These are phyloP conservation scores for Martensiomyces pterosporus DNA, from an alignment of 192 early-diverging fungal genomes.

Conservation along the genomic window DNA sequence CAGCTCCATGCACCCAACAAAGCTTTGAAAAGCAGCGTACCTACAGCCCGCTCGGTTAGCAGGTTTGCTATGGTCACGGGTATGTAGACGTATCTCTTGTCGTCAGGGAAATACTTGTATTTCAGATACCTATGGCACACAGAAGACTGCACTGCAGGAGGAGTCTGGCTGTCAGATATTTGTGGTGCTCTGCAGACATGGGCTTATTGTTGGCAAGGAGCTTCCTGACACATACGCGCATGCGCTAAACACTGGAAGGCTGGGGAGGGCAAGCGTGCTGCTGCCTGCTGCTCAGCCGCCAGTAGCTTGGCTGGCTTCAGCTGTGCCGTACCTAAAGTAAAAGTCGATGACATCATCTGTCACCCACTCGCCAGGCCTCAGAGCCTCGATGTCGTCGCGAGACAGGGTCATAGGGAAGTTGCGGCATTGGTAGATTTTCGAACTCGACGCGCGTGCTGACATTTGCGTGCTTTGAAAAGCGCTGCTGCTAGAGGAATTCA, in stretches of 20 bases:
- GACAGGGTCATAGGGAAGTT: constrained; percentile 40
- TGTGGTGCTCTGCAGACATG: background rate
- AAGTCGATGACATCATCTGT: constrained; percentile 49
- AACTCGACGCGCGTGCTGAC: too few relatives aligned
- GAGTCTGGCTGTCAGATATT: background rate
- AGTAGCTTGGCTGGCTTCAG: too few relatives aligned
- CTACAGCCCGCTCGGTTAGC: constrained; percentile 30
- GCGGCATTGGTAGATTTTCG: constrained; percentile 9
- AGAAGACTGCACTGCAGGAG: background rate
- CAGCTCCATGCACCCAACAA: too few relatives aligned
- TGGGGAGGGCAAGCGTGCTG: too few relatives aligned
- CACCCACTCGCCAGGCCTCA: constrained; percentile 42
- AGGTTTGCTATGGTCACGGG: constrained; percentile 38
- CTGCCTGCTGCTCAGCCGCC: too few relatives aligned
- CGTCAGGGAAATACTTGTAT: constrained; percentile 36
- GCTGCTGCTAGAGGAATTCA: too few relatives aligned
- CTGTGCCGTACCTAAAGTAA: constrained; percentile 46
- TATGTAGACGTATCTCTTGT: constrained; percentile 43
- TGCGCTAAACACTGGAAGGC: too few relatives aligned
- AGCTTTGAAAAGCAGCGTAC: constrained; percentile 11
- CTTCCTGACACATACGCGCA: too few relatives aligned
- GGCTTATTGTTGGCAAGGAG: too few relatives aligned
- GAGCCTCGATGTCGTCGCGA: constrained; percentile 32
- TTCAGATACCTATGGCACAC: constrained; percentile 29
- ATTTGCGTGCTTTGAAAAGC: too few relatives aligned